phyloP scores from a whole-genome alignment of 2,329 filamentous ascomycete species.

The Teratosphaeriaceae sp. region DNA sequence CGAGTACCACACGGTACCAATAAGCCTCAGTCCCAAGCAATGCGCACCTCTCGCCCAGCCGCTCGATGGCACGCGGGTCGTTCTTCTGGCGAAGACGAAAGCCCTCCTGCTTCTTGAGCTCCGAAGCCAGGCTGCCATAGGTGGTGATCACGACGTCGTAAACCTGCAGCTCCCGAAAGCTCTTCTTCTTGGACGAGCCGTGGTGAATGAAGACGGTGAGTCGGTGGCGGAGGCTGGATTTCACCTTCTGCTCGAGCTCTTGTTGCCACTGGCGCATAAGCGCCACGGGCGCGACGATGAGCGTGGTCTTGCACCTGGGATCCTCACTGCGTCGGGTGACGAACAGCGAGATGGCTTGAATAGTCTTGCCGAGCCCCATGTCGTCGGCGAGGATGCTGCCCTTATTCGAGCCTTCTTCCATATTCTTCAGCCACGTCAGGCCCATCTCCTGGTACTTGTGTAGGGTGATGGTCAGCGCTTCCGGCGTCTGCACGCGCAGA shows the following conservation, averaged over 20 bases:
- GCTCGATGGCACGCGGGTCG: slow-evolving; percentile 32
- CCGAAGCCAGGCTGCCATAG: slow-evolving; percentile 63
- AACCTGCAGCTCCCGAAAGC: slow-evolving; percentile 54
- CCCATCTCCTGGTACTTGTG: slow-evolving; percentile 80
- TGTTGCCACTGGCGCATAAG: slow-evolving; percentile 78
- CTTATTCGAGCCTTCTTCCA: slow-evolving; percentile 64
- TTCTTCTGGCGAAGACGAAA: slow-evolving; percentile 45
- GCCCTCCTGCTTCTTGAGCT: slow-evolving; percentile 56
- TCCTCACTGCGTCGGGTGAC: slow-evolving; percentile 58
- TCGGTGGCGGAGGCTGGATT: slow-evolving; percentile 41
- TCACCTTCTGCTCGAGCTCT: slow-evolving; percentile 68
- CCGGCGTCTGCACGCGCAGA: slow-evolving; percentile 61
- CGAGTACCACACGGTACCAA: slow-evolving; percentile 64
- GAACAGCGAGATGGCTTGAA: slow-evolving; percentile 75
- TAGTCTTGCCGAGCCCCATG: slow-evolving; percentile 80
- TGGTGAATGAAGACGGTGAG: slow-evolving; percentile 66
- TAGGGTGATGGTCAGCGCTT: slow-evolving; percentile 59
- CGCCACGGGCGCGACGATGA: slow-evolving; percentile 75
- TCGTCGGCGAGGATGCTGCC: slow-evolving; percentile 74
- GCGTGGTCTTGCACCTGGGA: slow-evolving; percentile 60
- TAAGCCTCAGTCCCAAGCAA: slow-evolving; percentile 47
- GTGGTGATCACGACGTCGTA: slow-evolving; percentile 75
- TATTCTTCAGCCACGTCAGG: slow-evolving; percentile 67
- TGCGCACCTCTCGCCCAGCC: slow-evolving; percentile 27
- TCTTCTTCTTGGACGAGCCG: slow-evolving; percentile 49